Evolutionary conservation across 331 rosid genomes (phyloP).

Genomic region (Quercus tomentella): DNA sequence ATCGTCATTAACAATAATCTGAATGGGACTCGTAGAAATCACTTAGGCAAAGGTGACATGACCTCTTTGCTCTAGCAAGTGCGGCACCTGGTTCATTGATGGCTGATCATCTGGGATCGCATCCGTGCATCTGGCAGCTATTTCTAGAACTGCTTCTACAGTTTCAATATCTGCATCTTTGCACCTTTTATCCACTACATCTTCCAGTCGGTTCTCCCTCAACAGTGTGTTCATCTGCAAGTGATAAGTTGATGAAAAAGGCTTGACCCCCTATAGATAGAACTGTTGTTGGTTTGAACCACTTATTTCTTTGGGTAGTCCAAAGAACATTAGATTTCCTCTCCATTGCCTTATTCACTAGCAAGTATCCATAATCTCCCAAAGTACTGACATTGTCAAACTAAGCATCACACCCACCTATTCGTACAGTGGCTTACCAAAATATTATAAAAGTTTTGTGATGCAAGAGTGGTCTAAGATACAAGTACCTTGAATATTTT

Average conservation of each 20-base stretch:
- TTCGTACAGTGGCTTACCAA: too few relatives aligned
- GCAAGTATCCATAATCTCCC: not conserved
- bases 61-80: conserved; percentile 79
- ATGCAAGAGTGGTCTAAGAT: too few relatives aligned
- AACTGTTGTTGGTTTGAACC: not conserved
- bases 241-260: not conserved
- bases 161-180: conserved; percentile 57
- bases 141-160: conserved; percentile 68
- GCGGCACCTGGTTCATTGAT: conserved; percentile 70
- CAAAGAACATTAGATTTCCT: not conserved
- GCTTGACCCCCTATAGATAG: too few relatives aligned
- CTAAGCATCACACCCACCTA: too few relatives aligned
- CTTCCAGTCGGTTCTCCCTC: conserved; percentile 66
- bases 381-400: not conserved
- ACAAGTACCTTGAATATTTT: too few relatives aligned
- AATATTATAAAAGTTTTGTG: too few relatives aligned
- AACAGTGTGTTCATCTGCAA: conserved; percentile 70
- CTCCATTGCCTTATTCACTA: not conserved
- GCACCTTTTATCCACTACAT: conserved; percentile 71
- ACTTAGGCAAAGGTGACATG: conserved; percentile 74
- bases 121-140: conserved; percentile 82
- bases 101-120: conserved; percentile 81
- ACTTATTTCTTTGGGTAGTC: not conserved
- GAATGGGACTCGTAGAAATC: conserved; percentile 85
- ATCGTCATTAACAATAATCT: conserved; percentile 39